Conservation (phyloP, 352 stramenopile species). For the Pythium rhizo-oryzae region DNA sequence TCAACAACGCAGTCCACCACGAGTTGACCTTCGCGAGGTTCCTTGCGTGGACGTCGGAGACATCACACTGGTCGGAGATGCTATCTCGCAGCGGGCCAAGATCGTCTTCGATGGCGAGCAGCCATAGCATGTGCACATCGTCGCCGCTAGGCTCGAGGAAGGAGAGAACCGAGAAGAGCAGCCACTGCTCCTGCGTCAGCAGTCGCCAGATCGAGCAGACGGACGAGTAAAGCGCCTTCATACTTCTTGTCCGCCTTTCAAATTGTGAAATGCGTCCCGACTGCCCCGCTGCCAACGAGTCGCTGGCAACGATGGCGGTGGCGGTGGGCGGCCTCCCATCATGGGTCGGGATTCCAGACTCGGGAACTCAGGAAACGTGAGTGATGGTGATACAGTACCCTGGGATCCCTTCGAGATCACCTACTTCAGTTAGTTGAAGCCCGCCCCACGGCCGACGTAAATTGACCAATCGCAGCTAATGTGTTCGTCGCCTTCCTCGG, state of each 20-base stretch:
- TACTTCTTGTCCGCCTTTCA: too few species aligned
- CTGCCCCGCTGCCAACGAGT: too few species aligned
- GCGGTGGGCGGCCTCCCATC: too few species aligned
- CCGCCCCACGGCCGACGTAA: not conserved
- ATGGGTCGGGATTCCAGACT: too few species aligned
- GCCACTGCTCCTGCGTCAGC: not conserved
- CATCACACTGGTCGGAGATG: not conserved
- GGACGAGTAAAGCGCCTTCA: too few species aligned
- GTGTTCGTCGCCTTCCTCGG: too few species aligned
- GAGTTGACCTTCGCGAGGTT: not conserved
- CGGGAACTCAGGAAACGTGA: too few species aligned
- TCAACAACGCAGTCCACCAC: not conserved
- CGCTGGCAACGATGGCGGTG: too few species aligned
- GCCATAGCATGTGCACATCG: not conserved
- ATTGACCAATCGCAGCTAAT: not conserved
- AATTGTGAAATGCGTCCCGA: too few species aligned
- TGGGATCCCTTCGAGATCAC: not conserved
- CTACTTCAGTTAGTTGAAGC: not conserved
- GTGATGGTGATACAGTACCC: not conserved
- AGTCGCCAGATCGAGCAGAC: not conserved
- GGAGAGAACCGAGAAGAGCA: not conserved
- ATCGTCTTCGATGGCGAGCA: not conserved
- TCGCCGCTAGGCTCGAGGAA: not conserved
- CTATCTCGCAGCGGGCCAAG: not conserved
- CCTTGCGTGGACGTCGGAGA: not conserved